A percentile compares a stretch with the other conserved stretches of the same genome.
These are phyloP conservation scores for Macrotyloma uniflorum DNA, from an alignment of 306 rosid species.

Conservation along the genomic window DNA sequence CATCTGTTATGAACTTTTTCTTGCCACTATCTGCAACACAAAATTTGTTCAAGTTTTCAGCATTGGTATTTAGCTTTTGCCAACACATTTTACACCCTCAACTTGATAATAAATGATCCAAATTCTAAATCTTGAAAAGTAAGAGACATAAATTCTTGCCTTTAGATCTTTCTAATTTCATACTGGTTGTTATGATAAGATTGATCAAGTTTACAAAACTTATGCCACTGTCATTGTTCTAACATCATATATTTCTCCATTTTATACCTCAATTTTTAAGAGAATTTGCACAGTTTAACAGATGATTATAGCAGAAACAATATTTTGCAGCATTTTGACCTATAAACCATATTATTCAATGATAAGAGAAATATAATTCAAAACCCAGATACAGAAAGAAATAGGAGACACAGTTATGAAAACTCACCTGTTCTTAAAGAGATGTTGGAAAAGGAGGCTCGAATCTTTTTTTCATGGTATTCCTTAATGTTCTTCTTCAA, in stretches of 20 bases:
- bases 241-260: background rate
- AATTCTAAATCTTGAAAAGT: background rate
- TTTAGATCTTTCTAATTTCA: no score
- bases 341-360: background rate
- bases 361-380: background rate
- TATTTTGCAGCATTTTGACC: constrained; percentile 3
- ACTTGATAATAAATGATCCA: background rate
- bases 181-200: no score
- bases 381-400: background rate
- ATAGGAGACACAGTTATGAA: background rate
- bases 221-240: background rate
- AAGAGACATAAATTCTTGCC: background rate
- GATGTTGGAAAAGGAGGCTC: constrained; percentile 35
- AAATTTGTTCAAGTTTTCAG: constrained; percentile 6
- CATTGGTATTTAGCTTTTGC: background rate
- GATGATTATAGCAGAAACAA: background rate
- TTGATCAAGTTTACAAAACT: background rate
- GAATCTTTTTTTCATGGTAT: constrained; percentile 14
- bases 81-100: background rate
- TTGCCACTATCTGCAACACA: constrained; percentile 37
- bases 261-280: background rate
- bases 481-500: constrained; percentile 35
- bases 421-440: constrained; percentile 70
- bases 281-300: background rate
- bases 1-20: constrained; percentile 41